Base-by-base conservation (phyloP, 306 rosid genomes). In the Vigna hirtella region DNA sequence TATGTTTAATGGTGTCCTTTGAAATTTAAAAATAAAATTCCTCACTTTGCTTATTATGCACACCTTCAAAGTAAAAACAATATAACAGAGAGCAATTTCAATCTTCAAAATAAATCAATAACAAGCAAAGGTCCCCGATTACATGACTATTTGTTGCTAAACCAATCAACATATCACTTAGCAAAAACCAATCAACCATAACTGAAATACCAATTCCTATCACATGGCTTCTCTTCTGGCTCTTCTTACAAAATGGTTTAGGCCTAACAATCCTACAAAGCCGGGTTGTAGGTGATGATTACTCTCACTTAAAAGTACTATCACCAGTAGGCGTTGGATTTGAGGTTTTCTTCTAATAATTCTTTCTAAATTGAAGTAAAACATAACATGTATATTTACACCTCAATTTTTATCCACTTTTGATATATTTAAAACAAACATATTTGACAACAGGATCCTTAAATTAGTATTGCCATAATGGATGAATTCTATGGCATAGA, bases 331-430 rank as follows among this genome's bases (percentile, higher is more conserved):
- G 2, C 0, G 2, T 38, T 6, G 43, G 43, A 38, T 6, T 38
- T 38, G 7, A 6, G 28, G 8, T 5, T 36, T 36, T 36, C 6
- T 36, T 4, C 42, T 7, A 36, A 6, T 6, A 36, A 6, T 36
- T 38, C 70, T 64, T 26, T 16, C 49, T 16, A 36, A 36, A 8
- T 64, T 64, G 30, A 64, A 36, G 49, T n/a, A 14, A 64, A 64
- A 64, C 70, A 64, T 38, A 64, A 26, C 9, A 64, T 36, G 9
- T 38, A 64, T 15, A 64, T 64, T 8, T 64, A 36, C 69, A 63
- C 26, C 69, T 63, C 49, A 34, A 9, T 16, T 63, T 26, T 36
- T 48, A 63, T 34, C 15, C 26, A 34, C 11, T n/a, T 62, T 36
- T 63, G 24, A 36, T 34, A 16, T 17, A 34, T 64, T 64, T 34